A percentile compares a stretch with the other conserved stretches of the same genome.
Conservation (phyloP, 2,329 filamentous ascomycete species). For the Stachybotrys chlorohalonatus region DNA sequence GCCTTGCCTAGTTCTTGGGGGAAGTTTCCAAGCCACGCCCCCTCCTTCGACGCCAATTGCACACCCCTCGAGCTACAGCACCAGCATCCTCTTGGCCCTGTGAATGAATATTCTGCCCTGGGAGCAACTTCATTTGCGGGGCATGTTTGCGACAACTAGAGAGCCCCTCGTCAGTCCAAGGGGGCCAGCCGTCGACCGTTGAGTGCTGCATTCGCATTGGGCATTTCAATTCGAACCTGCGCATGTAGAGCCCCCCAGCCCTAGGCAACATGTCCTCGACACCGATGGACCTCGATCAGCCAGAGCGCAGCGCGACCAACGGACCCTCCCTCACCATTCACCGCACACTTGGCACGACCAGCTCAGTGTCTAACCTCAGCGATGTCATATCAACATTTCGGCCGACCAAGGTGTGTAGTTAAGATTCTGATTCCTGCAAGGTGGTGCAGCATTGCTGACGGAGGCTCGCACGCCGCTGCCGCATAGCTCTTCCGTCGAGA, state of each 20-base stretch:
- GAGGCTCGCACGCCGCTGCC: neutral
- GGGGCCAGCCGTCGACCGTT: too few relatives aligned
- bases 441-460: neutral
- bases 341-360: slow-evolving; percentile 31
- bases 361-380: slow-evolving; percentile 56
- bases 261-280: slow-evolving; percentile 36
- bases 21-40: neutral
- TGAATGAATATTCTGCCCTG: neutral
- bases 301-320: slow-evolving; percentile 29
- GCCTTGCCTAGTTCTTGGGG: neutral
- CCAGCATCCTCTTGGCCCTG: neutral
- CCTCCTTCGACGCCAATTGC: neutral
- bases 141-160: too few relatives aligned
- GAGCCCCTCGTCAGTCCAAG: too few relatives aligned
- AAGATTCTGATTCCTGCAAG: neutral
- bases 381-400: slow-evolving; percentile 72
- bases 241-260: neutral
- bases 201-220: too few relatives aligned
- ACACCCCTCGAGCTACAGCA: neutral
- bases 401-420: slow-evolving; percentile 60
- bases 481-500: slow-evolving; percentile 47
- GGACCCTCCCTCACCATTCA: slow-evolving; percentile 40
- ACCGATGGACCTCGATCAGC: slow-evolving; percentile 48
- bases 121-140: neutral
- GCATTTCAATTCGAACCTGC: too few relatives aligned